Evolutionary conservation across 805 yeast genomes (phyloP).

Genomic region (Candida multigemmis): DNA sequence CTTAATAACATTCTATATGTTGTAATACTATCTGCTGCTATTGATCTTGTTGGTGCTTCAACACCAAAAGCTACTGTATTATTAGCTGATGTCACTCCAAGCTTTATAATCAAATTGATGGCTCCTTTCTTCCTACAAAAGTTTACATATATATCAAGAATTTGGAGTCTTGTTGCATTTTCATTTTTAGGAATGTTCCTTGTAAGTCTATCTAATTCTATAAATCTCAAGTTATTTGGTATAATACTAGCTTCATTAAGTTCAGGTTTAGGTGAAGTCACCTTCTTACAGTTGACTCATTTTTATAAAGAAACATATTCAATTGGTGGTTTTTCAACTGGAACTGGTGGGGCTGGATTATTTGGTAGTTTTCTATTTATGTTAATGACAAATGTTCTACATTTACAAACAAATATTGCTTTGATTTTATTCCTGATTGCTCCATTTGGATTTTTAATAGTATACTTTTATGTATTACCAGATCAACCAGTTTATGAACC

Average conservation of each 20-base stretch:
- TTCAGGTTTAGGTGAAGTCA: slow-evolving; percentile 86
- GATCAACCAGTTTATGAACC: not conserved
- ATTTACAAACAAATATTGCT: slow-evolving; percentile 43
- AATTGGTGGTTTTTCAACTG: slow-evolving; percentile 82
- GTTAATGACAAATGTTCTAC: slow-evolving; percentile 61
- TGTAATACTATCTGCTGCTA: slow-evolving; percentile 84
- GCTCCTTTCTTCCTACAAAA: slow-evolving; percentile 76
- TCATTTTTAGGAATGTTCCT: slow-evolving; percentile 70
- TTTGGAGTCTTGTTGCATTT: slow-evolving; percentile 44
- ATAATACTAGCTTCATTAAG: slow-evolving; percentile 72
- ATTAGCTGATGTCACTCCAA: slow-evolving; percentile 80
- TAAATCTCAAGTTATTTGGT: slow-evolving; percentile 47
- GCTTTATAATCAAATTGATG: slow-evolving; percentile 57
- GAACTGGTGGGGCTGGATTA: slow-evolving; percentile 95
- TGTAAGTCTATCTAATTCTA: slow-evolving; percentile 35
- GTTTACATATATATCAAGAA: slow-evolving; percentile 49
- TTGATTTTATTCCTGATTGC: slow-evolving; percentile 47
- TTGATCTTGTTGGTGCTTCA: slow-evolving; percentile 76
- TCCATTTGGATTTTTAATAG: slow-evolving; percentile 43
- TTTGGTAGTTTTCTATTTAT: slow-evolving; percentile 70
- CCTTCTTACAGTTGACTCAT: slow-evolving; percentile 83
- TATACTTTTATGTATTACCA: slow-evolving; percentile 18
- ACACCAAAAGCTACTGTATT: slow-evolving; percentile 83
- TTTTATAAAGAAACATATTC: slow-evolving; percentile 48
- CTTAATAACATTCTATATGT: slow-evolving; percentile 86